Conservation (phyloP, 2,329 filamentous ascomycete species). For the Aureobasidium sp. region DNA sequence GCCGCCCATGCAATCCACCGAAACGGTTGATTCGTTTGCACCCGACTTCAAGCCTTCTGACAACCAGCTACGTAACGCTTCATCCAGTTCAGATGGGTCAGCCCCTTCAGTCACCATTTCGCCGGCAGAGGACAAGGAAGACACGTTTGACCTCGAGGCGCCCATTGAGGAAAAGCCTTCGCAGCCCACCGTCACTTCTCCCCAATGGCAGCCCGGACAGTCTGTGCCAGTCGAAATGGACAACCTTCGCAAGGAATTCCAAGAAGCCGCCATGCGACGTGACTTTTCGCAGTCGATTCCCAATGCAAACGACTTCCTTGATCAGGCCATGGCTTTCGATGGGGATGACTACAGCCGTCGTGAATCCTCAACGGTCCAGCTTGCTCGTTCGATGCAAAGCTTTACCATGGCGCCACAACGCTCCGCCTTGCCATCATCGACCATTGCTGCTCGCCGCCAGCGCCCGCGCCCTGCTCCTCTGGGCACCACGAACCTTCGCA, state of each 20-base stretch:
- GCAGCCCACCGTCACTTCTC: slow-evolving; percentile 20
- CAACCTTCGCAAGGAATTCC: slow-evolving; percentile 29
- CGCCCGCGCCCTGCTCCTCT: slow-evolving; percentile 35
- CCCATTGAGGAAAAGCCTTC: neutral
- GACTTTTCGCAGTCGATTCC: slow-evolving; percentile 17
- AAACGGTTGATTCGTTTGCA: slow-evolving; percentile 6
- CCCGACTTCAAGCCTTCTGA: neutral
- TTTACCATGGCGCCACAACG: slow-evolving; percentile 30
- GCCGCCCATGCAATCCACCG: neutral
- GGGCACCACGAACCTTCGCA: slow-evolving; percentile 34
- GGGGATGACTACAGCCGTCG: slow-evolving; percentile 26
- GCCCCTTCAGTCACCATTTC: slow-evolving; percentile 14
- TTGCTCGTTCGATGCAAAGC: slow-evolving; percentile 31
- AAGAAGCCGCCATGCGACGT: slow-evolving; percentile 22
- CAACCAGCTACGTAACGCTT: neutral
- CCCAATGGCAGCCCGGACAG: slow-evolving; percentile 32
- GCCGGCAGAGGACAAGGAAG: slow-evolving; percentile 7
- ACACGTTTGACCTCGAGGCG: neutral
- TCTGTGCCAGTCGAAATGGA: slow-evolving; percentile 31
- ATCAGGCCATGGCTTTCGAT: slow-evolving; percentile 29
- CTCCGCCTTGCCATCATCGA: slow-evolving; percentile 27
- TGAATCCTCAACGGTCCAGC: slow-evolving; percentile 26
- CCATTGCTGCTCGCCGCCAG: slow-evolving; percentile 37
- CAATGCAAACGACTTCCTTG: slow-evolving; percentile 16
- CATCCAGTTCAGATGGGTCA: slow-evolving; percentile 4